These are phyloP conservation scores for Fagopyrum homotropicum DNA, from an alignment of 148 eudicot genomes.

Conservation along the genomic window DNA sequence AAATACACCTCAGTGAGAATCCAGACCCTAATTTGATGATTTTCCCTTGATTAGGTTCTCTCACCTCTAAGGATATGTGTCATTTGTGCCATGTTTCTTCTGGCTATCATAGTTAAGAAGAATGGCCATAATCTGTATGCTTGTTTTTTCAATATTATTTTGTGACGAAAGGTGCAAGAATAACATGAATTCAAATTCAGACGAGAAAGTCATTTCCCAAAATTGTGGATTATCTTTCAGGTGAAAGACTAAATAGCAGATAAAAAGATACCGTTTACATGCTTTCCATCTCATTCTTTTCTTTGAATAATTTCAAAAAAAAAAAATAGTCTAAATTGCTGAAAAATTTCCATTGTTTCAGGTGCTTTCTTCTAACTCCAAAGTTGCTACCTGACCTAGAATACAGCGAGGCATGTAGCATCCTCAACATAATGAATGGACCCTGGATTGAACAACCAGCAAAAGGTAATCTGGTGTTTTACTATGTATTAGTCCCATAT, in stretches of 20 bases:
- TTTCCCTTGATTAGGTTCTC: not conserved
- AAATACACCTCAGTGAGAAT: slow-evolving; percentile 92
- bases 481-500: not conserved
- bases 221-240: not conserved
- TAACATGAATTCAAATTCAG: too few relatives aligned
- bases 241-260: not conserved
- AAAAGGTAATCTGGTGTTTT: slow-evolving; percentile 35
- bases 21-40: not conserved
- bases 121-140: not conserved
- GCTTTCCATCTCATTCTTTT: not conserved
- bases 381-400: slow-evolving; percentile 81
- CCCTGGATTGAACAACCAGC: slow-evolving; percentile 90
- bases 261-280: not conserved
- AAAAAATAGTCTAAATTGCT: not conserved
- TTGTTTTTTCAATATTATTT: not conserved
- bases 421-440: slow-evolving; percentile 81
- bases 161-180: too few relatives aligned
- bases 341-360: slow-evolving; percentile 17
- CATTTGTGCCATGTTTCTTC: not conserved
- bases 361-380: slow-evolving; percentile 96
- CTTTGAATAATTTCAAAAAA: not conserved
- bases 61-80: not conserved
- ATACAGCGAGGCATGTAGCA: slow-evolving; percentile 81
- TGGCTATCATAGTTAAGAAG: not conserved
- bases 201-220: not conserved